A percentile compares a stretch with the other conserved stretches of the same genome.
Conservation (phyloP, 306 rosid species). For the Coriaria nepalensis region DNA sequence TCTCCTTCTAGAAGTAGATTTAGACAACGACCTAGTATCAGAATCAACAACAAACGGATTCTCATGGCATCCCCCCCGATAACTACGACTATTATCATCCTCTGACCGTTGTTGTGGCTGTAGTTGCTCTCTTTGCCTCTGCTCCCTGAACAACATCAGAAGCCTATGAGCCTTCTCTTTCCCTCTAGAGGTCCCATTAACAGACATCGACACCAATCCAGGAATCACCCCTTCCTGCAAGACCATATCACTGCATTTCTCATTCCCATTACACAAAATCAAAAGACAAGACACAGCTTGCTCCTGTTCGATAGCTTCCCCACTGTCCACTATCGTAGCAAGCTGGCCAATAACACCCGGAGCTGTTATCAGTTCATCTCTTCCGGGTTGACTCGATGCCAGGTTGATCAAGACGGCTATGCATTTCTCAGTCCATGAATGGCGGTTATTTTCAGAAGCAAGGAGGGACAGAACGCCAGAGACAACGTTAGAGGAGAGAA, state of each 20-base stretch:
- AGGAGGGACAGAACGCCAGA: conserved; percentile 58
- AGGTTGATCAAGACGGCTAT: conserved; percentile 66
- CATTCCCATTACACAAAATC: conserved; percentile 60
- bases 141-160: conserved; percentile 78
- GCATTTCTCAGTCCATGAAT: conserved; percentile 56
- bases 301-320: conserved; percentile 71
- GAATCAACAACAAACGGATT: no score
- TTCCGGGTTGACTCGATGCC: conserved; percentile 54
- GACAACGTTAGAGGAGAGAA: conserved; percentile 53
- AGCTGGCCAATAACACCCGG: conserved; percentile 43
- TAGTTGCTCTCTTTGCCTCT: conserved; percentile 62
- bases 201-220: conserved; percentile 80
- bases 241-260: conserved; percentile 69
- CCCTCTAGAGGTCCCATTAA: conserved; percentile 80
- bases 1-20: no score
- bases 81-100: no score
- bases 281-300: conserved; percentile 74
- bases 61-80: no score
- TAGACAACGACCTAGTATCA: no score
- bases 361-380: conserved; percentile 46
- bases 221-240: conserved; percentile 97
- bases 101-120: no score
- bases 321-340: conserved; percentile 59
- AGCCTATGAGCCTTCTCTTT: conserved; percentile 80
- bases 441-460: conserved; percentile 3